Evolutionary conservation across 2,329 filamentous ascomycete genomes (phyloP).

Genomic region (Scytalidium lignicola): DNA sequence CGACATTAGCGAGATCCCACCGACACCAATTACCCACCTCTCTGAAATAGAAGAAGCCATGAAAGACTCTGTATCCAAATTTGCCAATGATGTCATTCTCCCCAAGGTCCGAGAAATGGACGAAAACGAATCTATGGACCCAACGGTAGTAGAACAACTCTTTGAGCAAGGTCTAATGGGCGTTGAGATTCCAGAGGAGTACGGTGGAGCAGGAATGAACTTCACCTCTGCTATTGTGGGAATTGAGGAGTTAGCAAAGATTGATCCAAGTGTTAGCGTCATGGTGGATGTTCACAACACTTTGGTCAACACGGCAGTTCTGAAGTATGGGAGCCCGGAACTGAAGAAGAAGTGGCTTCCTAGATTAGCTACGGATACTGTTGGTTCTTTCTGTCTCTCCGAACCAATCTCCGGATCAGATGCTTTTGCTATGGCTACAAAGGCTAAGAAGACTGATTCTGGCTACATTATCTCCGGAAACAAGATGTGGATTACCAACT

Average conservation of each 20-base stretch:
- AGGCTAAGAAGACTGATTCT: slow-evolving; percentile 74
- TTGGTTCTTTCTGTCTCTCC: slow-evolving; percentile 85
- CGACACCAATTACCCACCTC: slow-evolving; percentile 88
- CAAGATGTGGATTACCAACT: slow-evolving; percentile 99
- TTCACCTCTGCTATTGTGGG: slow-evolving; percentile 94
- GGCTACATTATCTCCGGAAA: slow-evolving; percentile 84
- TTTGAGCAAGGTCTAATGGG: slow-evolving; percentile 98
- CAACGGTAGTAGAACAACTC: slow-evolving; percentile 78
- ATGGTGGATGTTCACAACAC: slow-evolving; percentile 98
- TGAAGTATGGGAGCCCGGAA: slow-evolving; percentile 75
- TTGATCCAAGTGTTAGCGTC: slow-evolving; percentile 92
- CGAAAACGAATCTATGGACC: slow-evolving; percentile 92
- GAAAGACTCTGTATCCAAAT: slow-evolving; percentile 85
- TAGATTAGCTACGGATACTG: slow-evolving; percentile 81
- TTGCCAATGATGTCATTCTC: slow-evolving; percentile 81
- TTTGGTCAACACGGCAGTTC: slow-evolving; percentile 85
- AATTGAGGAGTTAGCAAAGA: slow-evolving; percentile 91
- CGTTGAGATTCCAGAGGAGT: slow-evolving; percentile 96
- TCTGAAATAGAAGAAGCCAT: slow-evolving; percentile 88
- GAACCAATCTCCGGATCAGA: slow-evolving; percentile 92
- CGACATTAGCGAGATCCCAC: slow-evolving; percentile 72
- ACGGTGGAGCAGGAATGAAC: slow-evolving; percentile 96
- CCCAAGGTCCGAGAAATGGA: slow-evolving; percentile 97
- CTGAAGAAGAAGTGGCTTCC: slow-evolving; percentile 85
- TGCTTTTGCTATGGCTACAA: slow-evolving; percentile 90